A percentile compares a stretch with the other conserved stretches of the same genome.
Conservation (phyloP, 805 yeast species). For the Yamadazyma philogaea region DNA sequence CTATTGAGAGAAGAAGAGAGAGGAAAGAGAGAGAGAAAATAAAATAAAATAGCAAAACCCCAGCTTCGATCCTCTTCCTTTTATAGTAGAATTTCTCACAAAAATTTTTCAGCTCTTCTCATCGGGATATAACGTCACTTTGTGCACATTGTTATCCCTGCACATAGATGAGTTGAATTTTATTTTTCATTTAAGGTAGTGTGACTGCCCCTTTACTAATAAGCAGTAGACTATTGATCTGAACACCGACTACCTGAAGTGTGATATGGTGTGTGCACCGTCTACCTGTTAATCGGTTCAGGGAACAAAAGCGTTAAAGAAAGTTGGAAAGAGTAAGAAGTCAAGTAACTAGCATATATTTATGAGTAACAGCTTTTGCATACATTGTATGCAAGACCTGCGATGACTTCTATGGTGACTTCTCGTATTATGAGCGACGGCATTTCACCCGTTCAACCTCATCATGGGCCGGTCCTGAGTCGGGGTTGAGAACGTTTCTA, state of each 20-base stretch:
- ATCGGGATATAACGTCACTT: conserved; percentile 9
- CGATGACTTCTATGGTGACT: no score
- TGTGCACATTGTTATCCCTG: conserved; percentile 5
- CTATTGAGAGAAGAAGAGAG: conserved; percentile 12
- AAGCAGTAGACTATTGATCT: not conserved
- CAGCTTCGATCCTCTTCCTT: conserved; percentile 4
- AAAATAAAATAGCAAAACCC: conserved; percentile 4
- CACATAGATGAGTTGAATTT: conserved; percentile 3
- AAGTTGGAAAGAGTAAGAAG: not conserved
- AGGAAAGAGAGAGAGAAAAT: conserved; percentile 9
- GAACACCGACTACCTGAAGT: no score
- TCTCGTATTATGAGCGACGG: no score
- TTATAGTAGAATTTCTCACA: conserved; percentile 3
- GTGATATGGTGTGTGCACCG: not conserved
- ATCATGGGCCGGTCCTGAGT: no score
- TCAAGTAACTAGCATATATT: not conserved
- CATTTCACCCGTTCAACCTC: no score
- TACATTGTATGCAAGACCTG: no score
- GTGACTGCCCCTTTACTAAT: not conserved
- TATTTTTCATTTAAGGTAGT: conserved; percentile 1
- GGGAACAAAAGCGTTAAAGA: no score
- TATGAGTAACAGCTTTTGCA: not conserved
- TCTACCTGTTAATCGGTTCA: no score
- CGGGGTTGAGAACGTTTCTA: no score
- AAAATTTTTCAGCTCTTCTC: conserved; percentile 7